Base-by-base conservation (phyloP, 1,284 basidiomycete species). In the Malassezia globosa region DNA sequence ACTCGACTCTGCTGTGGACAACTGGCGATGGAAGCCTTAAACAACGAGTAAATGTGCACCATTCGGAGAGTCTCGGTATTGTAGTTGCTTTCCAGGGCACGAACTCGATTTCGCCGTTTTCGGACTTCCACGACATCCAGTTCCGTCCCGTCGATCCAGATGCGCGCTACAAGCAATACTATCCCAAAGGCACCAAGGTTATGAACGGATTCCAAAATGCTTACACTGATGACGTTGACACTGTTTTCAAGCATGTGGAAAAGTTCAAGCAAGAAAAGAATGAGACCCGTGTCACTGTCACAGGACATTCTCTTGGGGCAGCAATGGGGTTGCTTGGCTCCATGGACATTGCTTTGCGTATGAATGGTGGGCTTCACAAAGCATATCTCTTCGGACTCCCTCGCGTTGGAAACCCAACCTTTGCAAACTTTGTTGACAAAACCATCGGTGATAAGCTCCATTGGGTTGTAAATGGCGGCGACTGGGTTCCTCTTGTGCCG, bases 261-360 rank as follows among this genome's bases (percentile, higher is more conserved):
- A 44, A 57, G 31, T 60, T 55, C 22, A 51, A 57, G 34, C 16
- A 44, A n/a, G 14, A 36, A 2, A 45, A 62, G 44, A 56, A 58
- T 31, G 56, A 55, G 14, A 29, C 54, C 7, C 18, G 42, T 16
- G 48, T 65, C 6, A 50, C 63, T 22, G 48, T 62, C 13, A 48
- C 57, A 4, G 63, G 64, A 10, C 64, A 65, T 52, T 65, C 63
- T 25, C 58, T 65, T 18, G 63, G 64, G 21, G 64, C 61, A 11
- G 36, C 61, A 10, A 58, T 66, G 37, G 52, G 56, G 16, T 51
- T 60, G 6, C 38, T 63, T 19, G 58, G 61, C 19, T 51, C 60
- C 4, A 56, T 59, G 14, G 61, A 61, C 40, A 47, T 66, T 37
- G 46, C 57, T 26, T 48, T 56, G 31, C 48, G 59, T 41, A 44